Conservation (phyloP, 2,329 filamentous ascomycete species). For the Xylaria sp. region DNA sequence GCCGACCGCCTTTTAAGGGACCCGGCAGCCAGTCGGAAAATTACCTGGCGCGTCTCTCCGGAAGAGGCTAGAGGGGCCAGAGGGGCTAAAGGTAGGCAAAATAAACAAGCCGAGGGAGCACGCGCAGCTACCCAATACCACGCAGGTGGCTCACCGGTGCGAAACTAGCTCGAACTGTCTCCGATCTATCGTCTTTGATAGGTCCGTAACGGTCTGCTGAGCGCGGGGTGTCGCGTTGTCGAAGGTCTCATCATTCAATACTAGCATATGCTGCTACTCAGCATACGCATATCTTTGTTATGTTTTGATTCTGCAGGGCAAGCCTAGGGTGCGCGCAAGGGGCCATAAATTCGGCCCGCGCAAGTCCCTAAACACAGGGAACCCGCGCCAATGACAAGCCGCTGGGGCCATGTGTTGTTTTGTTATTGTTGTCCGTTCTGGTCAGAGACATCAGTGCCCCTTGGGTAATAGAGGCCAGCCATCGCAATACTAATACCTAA, state of each 20-base stretch:
- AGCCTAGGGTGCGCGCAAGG: conserved; percentile 32
- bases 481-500: conserved; percentile 31
- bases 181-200: conserved; percentile 1
- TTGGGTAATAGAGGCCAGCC: conserved; percentile 30
- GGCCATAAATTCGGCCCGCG: conserved; percentile 35
- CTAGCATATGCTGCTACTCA: neutral
- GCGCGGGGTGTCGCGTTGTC: conserved; percentile 24
- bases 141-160: conserved; percentile 22
- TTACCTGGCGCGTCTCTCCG: conserved; percentile 42
- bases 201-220: conserved; percentile 13
- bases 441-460: conserved; percentile 34
- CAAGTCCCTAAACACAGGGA: conserved; percentile 23
- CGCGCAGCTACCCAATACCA: conserved; percentile 31
- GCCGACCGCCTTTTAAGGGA: conserved; percentile 39
- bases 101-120: conserved; percentile 39
- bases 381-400: conserved; percentile 28
- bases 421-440: conserved; percentile 42
- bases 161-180: conserved; percentile 21
- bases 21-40: conserved; percentile 44
- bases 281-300: conserved; percentile 1
- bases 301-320: conserved; percentile 31
- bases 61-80: conserved; percentile 12
- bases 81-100: conserved; percentile 23
- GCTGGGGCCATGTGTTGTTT: conserved; percentile 33
- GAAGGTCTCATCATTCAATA: conserved; percentile 4